Evolutionary conservation across 768 basidiomycete species (phyloP), one percentile per base, ranked within the genome.

Genomic region (Gymnopilus dilepis): DNA sequence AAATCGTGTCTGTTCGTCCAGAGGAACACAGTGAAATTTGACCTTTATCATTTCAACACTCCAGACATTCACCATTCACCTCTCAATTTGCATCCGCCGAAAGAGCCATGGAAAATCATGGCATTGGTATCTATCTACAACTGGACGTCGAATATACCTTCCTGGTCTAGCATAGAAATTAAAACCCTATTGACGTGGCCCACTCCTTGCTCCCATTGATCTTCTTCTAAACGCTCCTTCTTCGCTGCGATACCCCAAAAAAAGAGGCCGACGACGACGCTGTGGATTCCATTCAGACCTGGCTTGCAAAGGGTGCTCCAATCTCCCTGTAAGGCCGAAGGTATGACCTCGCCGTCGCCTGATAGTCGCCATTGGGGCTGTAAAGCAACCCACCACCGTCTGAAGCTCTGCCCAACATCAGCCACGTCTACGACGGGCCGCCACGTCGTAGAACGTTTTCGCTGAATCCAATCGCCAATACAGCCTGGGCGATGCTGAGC

Each of bases 241-340:
- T n/a, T 37, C 34, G 15, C 34, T 37, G 42, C 52, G 6, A 56
- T 9, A 3, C 55, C 55, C 41, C 57, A 45, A 33, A 26, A 58
- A 19, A 58, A 58, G n/a, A 58, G 57, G 17, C 21, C 57, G 6
- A 43, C 57, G 9, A 58, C 26, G 26, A 58, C 21, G 28, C 57
- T 58, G n/a, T 28, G n/a, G 24, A 58, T 8, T 9, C 57, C 57
- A 48, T 58, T 58, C 6, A 58, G n/a, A 1, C 57, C 57, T 8
- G 57, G 12, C 21, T 13, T 17, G 9, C 57, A 6, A 5, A 58
- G 28, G 19, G 43, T 7, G 5, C 37, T 31, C 57, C 57, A 58
- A 33, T 58, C 45, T n/a, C 47, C 47, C 6, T 56, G 13, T 43
- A 45, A 21, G 24, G 13, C 15, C 22, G 15, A 30, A 17, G 34